These are phyloP conservation scores for Bryoerythrophyllum caledonicum DNA, from an alignment of 225 moss, liverwort and hornwort genomes.

Conservation along the genomic window DNA sequence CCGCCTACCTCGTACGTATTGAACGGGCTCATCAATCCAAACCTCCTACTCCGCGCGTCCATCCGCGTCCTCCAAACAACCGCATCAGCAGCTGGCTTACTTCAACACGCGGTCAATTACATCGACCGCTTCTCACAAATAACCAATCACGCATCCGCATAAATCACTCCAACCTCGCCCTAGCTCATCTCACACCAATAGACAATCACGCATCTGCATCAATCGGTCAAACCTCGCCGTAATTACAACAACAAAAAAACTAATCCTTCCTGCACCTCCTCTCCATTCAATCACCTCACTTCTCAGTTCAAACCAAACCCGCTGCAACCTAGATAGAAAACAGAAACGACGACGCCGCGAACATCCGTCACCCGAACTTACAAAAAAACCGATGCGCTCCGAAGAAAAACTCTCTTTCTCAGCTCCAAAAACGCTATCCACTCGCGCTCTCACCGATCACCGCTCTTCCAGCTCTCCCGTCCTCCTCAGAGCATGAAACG, in stretches of 20 bases:
- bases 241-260: not conserved
- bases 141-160: not conserved
- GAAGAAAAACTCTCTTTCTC: not conserved
- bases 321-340: not conserved
- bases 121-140: not conserved
- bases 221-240: not conserved
- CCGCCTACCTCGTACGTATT: constrained; percentile 21
- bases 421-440: not conserved
- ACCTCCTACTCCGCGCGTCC: constrained; percentile 27
- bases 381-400: not conserved
- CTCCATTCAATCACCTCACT: not conserved
- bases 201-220: not conserved
- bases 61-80: constrained; percentile 15
- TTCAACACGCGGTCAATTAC: not conserved
- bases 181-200: not conserved
- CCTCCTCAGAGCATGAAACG: constrained; percentile 1
- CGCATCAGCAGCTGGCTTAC: constrained; percentile 7
- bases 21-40: constrained; percentile 20
- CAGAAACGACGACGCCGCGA: not conserved
- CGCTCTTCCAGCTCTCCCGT: not conserved
- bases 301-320: not conserved
- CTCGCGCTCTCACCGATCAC: not conserved
- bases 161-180: constrained; percentile 2
- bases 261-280: not conserved
- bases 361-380: not conserved